Evolutionary conservation across 2,329 filamentous ascomycete genomes (phyloP).

Genomic region (Ascochyta lentis): DNA sequence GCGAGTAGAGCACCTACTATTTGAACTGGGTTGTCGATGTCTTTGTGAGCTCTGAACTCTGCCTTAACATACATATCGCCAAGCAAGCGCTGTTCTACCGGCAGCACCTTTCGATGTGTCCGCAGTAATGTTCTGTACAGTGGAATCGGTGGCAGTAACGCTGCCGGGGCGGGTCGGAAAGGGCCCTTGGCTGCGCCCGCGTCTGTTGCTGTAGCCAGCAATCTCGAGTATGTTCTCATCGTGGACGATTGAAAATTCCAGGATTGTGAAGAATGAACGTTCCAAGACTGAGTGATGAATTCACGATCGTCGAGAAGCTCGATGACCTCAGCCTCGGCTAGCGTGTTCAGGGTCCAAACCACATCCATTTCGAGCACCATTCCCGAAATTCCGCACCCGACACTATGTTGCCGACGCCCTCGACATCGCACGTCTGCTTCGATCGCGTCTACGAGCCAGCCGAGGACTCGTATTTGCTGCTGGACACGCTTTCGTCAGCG

Average conservation of each 20-base stretch:
- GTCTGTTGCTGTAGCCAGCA: conserved; percentile 46
- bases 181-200: conserved; percentile 41
- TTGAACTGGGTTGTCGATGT: conserved; percentile 88
- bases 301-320: conserved; percentile 11
- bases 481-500: conserved; percentile 83
- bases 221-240: conserved; percentile 41
- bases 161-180: conserved; percentile 58
- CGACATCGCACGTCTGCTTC: conserved; percentile 89
- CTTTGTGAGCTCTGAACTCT: conserved; percentile 85
- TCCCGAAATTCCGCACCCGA: conserved; percentile 17
- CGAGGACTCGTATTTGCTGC: conserved; percentile 92
- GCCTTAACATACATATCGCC: conserved; percentile 93
- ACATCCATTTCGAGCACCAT: conserved; percentile 27
- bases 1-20: conserved; percentile 66
- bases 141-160: conserved; percentile 84
- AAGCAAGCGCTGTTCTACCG: conserved; percentile 75
- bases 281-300: conserved; percentile 18
- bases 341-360: conserved; percentile 24
- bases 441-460: conserved; percentile 91
- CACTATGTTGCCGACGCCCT: conserved; percentile 88
- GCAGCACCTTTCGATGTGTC: conserved; percentile 81
- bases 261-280: not conserved
- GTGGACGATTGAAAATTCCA: not conserved
- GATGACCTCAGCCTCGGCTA: conserved; percentile 40
- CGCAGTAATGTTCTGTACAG: conserved; percentile 88